phyloP scores from a whole-genome alignment of 129 eudicot genomes.

The Chrysanthemum seticuspe region DNA sequence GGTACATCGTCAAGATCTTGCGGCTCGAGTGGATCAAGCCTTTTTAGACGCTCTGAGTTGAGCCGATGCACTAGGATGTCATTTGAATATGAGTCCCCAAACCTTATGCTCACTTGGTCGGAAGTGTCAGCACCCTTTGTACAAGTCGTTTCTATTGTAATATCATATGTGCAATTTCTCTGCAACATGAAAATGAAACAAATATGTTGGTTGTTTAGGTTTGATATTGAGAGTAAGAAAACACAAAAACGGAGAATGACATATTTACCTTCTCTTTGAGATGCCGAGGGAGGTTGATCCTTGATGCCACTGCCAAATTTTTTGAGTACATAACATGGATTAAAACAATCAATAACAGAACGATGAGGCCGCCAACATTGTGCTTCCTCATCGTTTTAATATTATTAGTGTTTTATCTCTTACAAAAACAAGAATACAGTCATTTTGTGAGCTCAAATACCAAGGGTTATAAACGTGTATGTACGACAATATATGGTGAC shows the following conservation, averaged over 20 bases:
- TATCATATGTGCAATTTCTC: slow-evolving; percentile 57
- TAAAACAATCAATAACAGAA: slow-evolving; percentile 12
- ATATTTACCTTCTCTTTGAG: slow-evolving; percentile 31
- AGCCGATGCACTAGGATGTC: slow-evolving; percentile 52
- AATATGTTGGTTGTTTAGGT: not conserved
- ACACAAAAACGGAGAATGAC: not conserved
- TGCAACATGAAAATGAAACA: not conserved
- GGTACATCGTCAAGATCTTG: slow-evolving; percentile 59
- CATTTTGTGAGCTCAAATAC: not conserved
- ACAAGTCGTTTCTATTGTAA: slow-evolving; percentile 56
- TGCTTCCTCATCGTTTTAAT: slow-evolving; percentile 16
- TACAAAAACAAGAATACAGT: not conserved
- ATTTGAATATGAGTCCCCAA: slow-evolving; percentile 55
- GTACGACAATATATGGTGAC: slow-evolving; percentile 10
- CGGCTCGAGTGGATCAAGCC: slow-evolving; percentile 65
- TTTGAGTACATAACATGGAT: slow-evolving; percentile 4
- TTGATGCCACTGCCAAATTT: slow-evolving; percentile 19
- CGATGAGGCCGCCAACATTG: slow-evolving; percentile 8
- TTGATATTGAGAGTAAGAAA: not conserved
- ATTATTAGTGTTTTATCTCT: not conserved
- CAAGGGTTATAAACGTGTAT: not conserved
- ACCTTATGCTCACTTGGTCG: slow-evolving; percentile 51
- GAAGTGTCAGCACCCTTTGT: slow-evolving; percentile 62
- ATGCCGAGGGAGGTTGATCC: slow-evolving; percentile 26
- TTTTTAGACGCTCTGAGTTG: slow-evolving; percentile 48